Evolutionary conservation across 2,329 filamentous ascomycete genomes (phyloP), one percentile per base, ranked within the genome.

Genomic region (Fusarium sp.): DNA sequence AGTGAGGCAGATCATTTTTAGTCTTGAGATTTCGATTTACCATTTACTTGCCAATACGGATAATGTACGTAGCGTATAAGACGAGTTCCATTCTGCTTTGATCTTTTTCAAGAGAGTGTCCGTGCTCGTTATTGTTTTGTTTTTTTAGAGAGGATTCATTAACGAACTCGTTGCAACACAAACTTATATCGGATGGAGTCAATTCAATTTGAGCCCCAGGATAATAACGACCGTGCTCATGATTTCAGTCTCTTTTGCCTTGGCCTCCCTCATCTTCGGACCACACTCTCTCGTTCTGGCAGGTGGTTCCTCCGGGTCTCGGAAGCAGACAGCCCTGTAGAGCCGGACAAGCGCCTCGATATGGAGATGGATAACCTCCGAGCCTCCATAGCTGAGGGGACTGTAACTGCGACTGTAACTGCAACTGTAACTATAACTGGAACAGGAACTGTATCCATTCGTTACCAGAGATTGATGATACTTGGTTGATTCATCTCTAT

Each of bases 241-340:
- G 30, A 51, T 15, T 49, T 38, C 49, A 38, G 34, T 38, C 38
- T 30, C 29, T 27, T 40, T 29, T 46, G 29, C 22, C 53, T 55
- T 49, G 25, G 42, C 32, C 29, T 53, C 42, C 42, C 20, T 66
- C 61, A 25, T 49, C 25, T 64, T 57, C 50, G 44, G 55, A 16
- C 29, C 46, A 34, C 29, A 15, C 24, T 66, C 43, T 66, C 63
- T 66, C 50, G n/a, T 66, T 53, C 24, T 59, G 47, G 57, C 53
- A 63, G 67, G 68, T 68, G 68, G 46, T 32, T 59, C 40, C 49
- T 38, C 32, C 30, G 30, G 27, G 46, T 46, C 62, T 38, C 44
- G 51, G 50, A 52, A 43, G 22, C 53, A 49, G 44, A 40, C 43
- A 51, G 40, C 56, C 47, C 46, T 45, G 52, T 14, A 46, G 22